Base-by-base conservation (phyloP, 169 alveolate species). In the Plasmodium fragile region DNA sequence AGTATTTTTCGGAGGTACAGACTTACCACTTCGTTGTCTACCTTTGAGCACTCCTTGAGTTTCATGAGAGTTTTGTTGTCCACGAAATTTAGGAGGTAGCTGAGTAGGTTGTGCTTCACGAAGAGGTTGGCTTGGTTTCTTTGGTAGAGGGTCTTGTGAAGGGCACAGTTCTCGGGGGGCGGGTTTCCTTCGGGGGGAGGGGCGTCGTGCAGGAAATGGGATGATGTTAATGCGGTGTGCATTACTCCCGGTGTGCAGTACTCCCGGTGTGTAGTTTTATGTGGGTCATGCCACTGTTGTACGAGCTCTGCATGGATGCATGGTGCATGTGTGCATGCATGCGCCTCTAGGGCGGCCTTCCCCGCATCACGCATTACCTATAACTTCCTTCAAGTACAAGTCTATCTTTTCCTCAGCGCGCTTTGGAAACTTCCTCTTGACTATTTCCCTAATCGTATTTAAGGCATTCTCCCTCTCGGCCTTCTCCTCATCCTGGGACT, bases 1-100 rank as follows among this genome's bases (percentile, higher is more conserved):
- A 93, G 92, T 6, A 92, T 92, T 92, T 95, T 96, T 71, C 94
- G 89, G 18, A 92, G 69, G 90, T 96, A 95, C 28, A 92, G 79
- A 25, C 92, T 92, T 4, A 95, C 97, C 16, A 96, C 94, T 71
- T 95, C 93, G 41, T 73, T 72, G 55, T 79, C 81, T 52, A 84
- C 65, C 80, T 92, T 73, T 41, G 96, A 71, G 69, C 95, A 84
- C 75, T 87, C 79, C 78, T 95, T 94, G 36, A 96, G 73, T 79
- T 82, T 70, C 92, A 96, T 49, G 28, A 78, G 59, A 3, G 95
- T 18, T 53, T 95, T 53, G 45, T 81, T 39, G 25, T 92, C 95
- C 43, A 85, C 92, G 78, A 83, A 92, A 72, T 83, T 59, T 7
- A 92, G 65, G 22, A 92, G 32, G 72, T 84, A 92, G 59, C 92